A percentile compares a stretch with the other conserved stretches of the same genome.
phyloP scores from a whole-genome alignment of 2,329 filamentous ascomycete species.

The Claviceps pazoutovae region DNA sequence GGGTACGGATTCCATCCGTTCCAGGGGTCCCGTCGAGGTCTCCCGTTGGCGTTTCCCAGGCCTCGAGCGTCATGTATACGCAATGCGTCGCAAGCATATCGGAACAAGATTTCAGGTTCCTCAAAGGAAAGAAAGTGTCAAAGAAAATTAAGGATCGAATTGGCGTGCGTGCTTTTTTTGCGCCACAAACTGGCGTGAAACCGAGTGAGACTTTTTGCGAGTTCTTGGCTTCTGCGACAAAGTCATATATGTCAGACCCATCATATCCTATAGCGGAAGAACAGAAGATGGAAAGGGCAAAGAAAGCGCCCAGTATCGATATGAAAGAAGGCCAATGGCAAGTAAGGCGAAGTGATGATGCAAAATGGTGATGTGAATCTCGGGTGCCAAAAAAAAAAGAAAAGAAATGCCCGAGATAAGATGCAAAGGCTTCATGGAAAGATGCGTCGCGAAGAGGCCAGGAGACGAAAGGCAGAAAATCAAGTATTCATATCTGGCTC shows the following conservation, averaged over 20 bases:
- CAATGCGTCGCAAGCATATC: slow-evolving; percentile 2
- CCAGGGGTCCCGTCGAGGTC: background rate
- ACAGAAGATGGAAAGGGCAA: slow-evolving; percentile 10
- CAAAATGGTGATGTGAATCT: slow-evolving; percentile 4
- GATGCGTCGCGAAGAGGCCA: background rate
- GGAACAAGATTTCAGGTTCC: background rate
- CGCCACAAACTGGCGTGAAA: slow-evolving; percentile 3
- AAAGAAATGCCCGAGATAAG: background rate
- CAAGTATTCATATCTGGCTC: background rate
- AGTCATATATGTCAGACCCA: background rate
- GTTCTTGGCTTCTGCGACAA: background rate
- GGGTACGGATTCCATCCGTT: background rate
- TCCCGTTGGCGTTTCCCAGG: background rate
- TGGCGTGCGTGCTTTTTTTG: slow-evolving; percentile 6
- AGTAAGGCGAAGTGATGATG: background rate
- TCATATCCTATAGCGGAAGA: slow-evolving; percentile 2
- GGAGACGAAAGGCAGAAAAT: background rate
- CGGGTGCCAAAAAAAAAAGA: background rate
- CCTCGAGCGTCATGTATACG: slow-evolving; percentile 7
- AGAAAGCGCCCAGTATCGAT: slow-evolving; percentile 6
- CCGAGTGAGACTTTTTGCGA: background rate
- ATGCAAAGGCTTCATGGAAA: background rate
- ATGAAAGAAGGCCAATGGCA: slow-evolving; percentile 4
- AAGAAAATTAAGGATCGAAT: background rate
- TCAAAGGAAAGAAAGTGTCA: background rate